Conservation (phyloP, 495 filamentous ascomycete species). For the Tirmania nivea region DNA sequence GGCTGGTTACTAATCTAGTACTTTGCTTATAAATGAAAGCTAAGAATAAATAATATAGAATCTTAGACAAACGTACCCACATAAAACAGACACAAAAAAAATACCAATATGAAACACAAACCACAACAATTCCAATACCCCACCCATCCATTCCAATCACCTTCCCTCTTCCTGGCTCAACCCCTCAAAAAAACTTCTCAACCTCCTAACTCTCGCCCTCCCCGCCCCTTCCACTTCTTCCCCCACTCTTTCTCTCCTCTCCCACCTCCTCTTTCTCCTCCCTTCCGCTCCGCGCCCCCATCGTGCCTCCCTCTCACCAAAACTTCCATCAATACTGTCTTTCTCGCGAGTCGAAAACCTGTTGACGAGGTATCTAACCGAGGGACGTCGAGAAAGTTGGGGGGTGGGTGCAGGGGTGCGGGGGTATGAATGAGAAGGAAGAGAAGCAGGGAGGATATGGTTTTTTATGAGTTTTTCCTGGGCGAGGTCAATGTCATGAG, state of each 20-base stretch:
- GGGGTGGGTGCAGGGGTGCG: neutral
- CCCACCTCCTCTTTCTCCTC: constrained; percentile 3
- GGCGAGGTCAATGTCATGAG: neutral
- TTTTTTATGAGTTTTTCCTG: neutral
- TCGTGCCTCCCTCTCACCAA: neutral
- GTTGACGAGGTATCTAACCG: neutral
- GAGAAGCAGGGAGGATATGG: neutral
- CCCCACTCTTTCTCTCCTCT: constrained; percentile 8
- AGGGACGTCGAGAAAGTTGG: neutral
- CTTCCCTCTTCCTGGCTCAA: neutral
- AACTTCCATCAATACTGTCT: neutral
- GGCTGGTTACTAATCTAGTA: too few relatives aligned
- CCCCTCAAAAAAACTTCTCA: constrained; percentile 10
- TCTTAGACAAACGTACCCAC: too few relatives aligned
- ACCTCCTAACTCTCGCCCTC: constrained; percentile 8
- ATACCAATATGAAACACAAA: too few relatives aligned
- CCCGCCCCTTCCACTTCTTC: constrained; percentile 4
- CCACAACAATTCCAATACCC: too few relatives aligned
- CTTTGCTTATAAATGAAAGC: too few relatives aligned
- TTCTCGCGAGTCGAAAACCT: neutral
- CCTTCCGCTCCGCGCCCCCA: constrained; percentile 1
- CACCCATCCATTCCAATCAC: too few relatives aligned
- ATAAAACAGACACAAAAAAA: too few relatives aligned
- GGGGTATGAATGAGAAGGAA: neutral
- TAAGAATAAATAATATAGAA: too few relatives aligned